Percentiles rank a stretch among this genome's conserved stretches.
Evolutionary conservation across 768 basidiomycete species (phyloP).

Genomic region (Tulasnella sp.): DNA sequence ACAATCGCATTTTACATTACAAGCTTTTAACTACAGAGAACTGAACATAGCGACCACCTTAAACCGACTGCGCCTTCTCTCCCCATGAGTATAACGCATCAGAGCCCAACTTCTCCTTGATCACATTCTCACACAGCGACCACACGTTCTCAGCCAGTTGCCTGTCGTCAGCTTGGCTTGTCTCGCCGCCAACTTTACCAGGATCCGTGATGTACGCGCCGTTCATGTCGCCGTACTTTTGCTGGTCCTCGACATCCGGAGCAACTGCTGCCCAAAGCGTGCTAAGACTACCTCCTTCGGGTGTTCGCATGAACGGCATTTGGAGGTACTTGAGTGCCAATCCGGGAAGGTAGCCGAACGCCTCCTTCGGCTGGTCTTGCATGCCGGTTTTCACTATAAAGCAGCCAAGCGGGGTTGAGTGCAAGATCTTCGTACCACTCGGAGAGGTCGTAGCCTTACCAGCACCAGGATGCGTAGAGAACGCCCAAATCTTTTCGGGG

Average conservation of each 20-base stretch:
- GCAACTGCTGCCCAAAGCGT: conserved; percentile 27
- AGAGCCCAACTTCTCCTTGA: conserved; percentile 22
- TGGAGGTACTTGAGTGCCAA: conserved; percentile 9
- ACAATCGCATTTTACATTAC: too few species aligned
- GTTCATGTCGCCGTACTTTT: conserved; percentile 11
- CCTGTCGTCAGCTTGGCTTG: conserved; percentile 24
- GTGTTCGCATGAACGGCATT: conserved; percentile 26
- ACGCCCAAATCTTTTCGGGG: conserved; percentile 37
- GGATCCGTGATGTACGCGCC: conserved; percentile 27
- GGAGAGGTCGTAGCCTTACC: background rate
- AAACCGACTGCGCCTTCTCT: background rate
- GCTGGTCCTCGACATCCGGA: conserved; percentile 17
- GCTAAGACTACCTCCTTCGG: conserved; percentile 20
- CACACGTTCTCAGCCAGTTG: conserved; percentile 27
- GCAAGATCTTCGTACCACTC: background rate
- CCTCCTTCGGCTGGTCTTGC: conserved; percentile 36
- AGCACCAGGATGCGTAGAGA: conserved; percentile 39
- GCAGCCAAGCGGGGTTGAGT: background rate
- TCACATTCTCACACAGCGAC: conserved; percentile 17
- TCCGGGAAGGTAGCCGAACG: conserved; percentile 21
- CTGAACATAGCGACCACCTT: too few species aligned
- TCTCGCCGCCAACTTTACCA: conserved; percentile 27
- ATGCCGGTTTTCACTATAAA: conserved; percentile 37
- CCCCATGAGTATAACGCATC: conserved; percentile 27
- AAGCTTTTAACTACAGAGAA: too few species aligned